A percentile compares a stretch with the other conserved stretches of the same genome.
These are phyloP conservation scores for Scutellaria minor DNA, from an alignment of 257 asterid species.

Conservation along the genomic window DNA sequence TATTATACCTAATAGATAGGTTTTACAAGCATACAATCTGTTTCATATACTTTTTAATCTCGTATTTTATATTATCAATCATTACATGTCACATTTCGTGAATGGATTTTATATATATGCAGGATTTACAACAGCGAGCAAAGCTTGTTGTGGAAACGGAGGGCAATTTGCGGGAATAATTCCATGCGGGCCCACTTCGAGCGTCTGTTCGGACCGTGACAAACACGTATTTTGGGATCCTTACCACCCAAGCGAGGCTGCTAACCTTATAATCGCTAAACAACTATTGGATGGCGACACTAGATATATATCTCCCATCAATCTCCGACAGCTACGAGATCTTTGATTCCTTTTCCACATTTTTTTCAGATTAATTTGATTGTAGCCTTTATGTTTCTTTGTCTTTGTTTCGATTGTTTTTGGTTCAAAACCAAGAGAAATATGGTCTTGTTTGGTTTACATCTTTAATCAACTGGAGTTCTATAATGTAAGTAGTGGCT, in stretches of 20 bases:
- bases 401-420: background rate
- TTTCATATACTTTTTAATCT: too few relatives aligned
- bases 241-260: slow-evolving; percentile 93
- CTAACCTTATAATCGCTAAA: slow-evolving; percentile 80
- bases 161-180: slow-evolving; percentile 85
- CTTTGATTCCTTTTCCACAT: slow-evolving; percentile 39
- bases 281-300: slow-evolving; percentile 72
- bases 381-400: background rate
- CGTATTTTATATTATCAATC: too few relatives aligned
- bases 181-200: slow-evolving; percentile 94
- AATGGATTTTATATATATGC: background rate
- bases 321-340: slow-evolving; percentile 73
- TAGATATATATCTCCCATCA: slow-evolving; percentile 70
- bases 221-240: slow-evolving; percentile 95
- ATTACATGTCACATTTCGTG: too few relatives aligned
- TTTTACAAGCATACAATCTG: too few relatives aligned
- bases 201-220: slow-evolving; percentile 66
- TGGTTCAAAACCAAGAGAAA: background rate
- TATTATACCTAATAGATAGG: too few relatives aligned
- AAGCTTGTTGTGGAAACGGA: slow-evolving; percentile 90
- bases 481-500: too few relatives aligned
- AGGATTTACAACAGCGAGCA: slow-evolving; percentile 74
- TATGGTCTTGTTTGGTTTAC: background rate
- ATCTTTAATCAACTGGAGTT: too few relatives aligned
- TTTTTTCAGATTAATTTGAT: background rate